Percentiles rank a stretch among this genome's conserved stretches.
These are phyloP conservation scores for Peronospora tabacina DNA, from an alignment of 352 stramenopile species.

Conservation along the genomic window DNA sequence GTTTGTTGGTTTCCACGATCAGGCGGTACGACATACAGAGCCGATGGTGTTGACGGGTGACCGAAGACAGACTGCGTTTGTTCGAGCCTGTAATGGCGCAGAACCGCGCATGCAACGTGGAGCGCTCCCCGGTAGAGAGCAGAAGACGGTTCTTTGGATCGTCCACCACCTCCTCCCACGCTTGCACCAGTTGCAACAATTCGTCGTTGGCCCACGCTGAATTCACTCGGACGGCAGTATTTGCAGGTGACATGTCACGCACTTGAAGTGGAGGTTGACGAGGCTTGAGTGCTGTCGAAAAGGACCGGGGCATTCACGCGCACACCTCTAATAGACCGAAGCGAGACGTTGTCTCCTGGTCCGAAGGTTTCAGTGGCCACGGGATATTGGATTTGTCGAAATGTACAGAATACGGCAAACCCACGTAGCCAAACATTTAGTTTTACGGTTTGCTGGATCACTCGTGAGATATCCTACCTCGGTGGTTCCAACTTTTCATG, in stretches of 20 bases:
- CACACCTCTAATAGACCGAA: neutral
- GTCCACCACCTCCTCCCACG: constrained; percentile 29
- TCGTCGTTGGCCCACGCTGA: constrained; percentile 23
- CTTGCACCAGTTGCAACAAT: constrained; percentile 25
- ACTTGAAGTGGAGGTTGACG: neutral
- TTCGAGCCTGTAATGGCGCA: constrained; percentile 9
- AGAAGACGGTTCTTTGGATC: constrained; percentile 25
- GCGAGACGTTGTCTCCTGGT: constrained; percentile 1
- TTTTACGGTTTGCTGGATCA: constrained; percentile 4
- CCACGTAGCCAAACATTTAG: constrained; percentile 5
- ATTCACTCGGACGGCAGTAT: constrained; percentile 10
- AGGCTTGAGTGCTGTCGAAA: neutral
- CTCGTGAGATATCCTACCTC: constrained; percentile 1
- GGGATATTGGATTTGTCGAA: constrained; percentile 21
- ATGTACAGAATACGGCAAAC: constrained; percentile 17
- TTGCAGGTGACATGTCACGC: constrained; percentile 8
- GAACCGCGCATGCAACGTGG: constrained; percentile 26
- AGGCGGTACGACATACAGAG: constrained; percentile 29
- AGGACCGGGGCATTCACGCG: neutral
- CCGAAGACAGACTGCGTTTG: constrained; percentile 21
- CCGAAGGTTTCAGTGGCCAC: constrained; percentile 22
- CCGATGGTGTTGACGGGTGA: constrained; percentile 26
- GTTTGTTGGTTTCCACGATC: constrained; percentile 27
- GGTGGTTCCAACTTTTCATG: neutral
- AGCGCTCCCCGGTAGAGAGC: constrained; percentile 17